phyloP scores from a whole-genome alignment of 176 grass and related monocot genomes.

The Microstegium vimineum region DNA sequence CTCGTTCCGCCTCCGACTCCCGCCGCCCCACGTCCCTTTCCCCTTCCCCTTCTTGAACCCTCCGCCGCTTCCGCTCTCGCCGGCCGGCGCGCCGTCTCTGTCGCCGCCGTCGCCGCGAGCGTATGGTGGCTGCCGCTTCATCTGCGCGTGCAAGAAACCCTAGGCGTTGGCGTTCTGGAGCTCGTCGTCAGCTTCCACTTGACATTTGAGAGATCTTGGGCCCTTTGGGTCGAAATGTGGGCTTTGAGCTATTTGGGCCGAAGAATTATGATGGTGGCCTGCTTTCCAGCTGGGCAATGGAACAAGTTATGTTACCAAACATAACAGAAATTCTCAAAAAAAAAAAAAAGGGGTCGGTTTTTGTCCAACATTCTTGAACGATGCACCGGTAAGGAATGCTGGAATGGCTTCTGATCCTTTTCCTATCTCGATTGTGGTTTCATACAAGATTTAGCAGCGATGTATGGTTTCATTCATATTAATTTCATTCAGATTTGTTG shows the following conservation, averaged over 20 bases:
- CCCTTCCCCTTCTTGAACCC: slow-evolving; percentile 28
- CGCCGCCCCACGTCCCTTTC: slow-evolving; percentile 36
- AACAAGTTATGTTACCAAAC: slow-evolving; percentile 1
- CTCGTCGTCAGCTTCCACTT: background rate
- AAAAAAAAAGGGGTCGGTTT: too few species aligned
- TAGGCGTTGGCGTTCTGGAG: slow-evolving; percentile 1
- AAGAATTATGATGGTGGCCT: background rate
- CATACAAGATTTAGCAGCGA: too few species aligned
- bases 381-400: too few species aligned
- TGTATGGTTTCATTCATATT: too few species aligned
- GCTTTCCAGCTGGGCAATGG: too few species aligned
- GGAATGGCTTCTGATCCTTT: too few species aligned
- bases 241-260: background rate
- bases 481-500: too few species aligned
- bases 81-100: background rate
- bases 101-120: background rate
- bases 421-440: background rate
- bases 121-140: slow-evolving; percentile 34
- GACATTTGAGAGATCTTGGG: background rate
- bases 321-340: too few species aligned
- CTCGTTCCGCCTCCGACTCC: slow-evolving; percentile 55
- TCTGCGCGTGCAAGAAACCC: slow-evolving; percentile 32
- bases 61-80: background rate
- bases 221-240: background rate
- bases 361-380: too few species aligned